Conservation (phyloP, 2,329 filamentous ascomycete species). For the Hawksworthiomyces lignivorus region DNA sequence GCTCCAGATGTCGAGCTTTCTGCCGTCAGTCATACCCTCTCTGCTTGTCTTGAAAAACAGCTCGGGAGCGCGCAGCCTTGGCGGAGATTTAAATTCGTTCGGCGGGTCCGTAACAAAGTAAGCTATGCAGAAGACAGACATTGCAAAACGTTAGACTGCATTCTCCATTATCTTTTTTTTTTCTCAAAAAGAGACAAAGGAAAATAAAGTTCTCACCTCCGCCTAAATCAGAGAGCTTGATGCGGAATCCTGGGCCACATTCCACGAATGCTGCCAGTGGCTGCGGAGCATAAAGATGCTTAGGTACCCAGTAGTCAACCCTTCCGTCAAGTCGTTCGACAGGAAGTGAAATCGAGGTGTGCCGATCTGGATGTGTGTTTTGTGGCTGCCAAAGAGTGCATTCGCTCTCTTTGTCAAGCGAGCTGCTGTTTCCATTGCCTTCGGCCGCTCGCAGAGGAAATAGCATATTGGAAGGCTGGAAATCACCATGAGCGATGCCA, state of each 20-base stretch:
- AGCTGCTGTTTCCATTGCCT: too few relatives aligned
- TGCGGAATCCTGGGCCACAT: background rate
- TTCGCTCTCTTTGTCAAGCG: background rate
- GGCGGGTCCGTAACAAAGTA: background rate
- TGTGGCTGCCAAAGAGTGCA: background rate
- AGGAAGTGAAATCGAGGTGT: background rate
- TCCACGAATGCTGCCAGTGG: background rate
- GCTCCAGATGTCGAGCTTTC: conserved; percentile 3
- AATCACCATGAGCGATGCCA: conserved; percentile 11
- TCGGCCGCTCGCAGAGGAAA: conserved; percentile 14
- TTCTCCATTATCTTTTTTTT: conserved; percentile 32
- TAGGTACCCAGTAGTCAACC: background rate
- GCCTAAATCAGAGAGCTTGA: conserved; percentile 4
- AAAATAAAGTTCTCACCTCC: conserved; percentile 16
- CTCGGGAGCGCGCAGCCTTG: conserved; percentile 1
- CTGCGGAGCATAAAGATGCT: background rate
- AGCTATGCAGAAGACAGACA: background rate
- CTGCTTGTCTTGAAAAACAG: background rate
- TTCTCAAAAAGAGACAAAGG: conserved; percentile 26
- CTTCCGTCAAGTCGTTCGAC: background rate
- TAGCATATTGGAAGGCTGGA: conserved; percentile 12
- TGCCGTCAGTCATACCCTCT: background rate
- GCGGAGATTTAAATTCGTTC: background rate
- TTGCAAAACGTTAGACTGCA: too few relatives aligned
- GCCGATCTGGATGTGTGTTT: background rate